Percentiles rank a stretch among this genome's conserved stretches.
Conservation (phyloP, 2,329 filamentous ascomycete species). For the Aspergillus sp. region DNA sequence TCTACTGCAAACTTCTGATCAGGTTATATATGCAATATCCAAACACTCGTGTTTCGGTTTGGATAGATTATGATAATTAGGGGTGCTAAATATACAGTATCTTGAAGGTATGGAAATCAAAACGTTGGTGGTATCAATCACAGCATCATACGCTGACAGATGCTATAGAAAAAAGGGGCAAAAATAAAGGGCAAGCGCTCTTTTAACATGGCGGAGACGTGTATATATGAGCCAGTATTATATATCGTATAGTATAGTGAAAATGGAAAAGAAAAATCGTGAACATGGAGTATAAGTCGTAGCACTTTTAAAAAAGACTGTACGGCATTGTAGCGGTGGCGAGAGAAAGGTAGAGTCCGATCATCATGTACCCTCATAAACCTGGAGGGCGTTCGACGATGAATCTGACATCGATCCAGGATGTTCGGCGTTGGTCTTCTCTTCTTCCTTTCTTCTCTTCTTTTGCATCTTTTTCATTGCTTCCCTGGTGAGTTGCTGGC, state of each 20-base stretch:
- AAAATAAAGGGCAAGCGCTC: not conserved
- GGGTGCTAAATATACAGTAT: not conserved
- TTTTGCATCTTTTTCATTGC: conserved; percentile 60
- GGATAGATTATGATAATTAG: not conserved
- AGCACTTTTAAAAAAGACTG: not conserved
- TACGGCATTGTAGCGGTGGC: not conserved
- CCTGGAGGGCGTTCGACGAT: conserved; percentile 14
- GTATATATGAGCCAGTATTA: not conserved
- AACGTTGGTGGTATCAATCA: not conserved
- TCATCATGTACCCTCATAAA: conserved; percentile 1
- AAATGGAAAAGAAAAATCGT: not conserved
- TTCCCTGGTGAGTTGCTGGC: conserved; percentile 71
- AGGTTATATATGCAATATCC: not conserved
- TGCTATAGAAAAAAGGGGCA: not conserved
- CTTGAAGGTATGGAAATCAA: not conserved
- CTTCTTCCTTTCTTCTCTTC: conserved; percentile 40
- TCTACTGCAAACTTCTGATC: not conserved
- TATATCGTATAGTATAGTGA: not conserved
- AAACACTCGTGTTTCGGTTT: not conserved
- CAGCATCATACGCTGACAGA: not conserved
- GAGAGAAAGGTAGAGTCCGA: not conserved
- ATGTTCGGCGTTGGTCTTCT: conserved; percentile 9
- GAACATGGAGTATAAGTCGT: not conserved
- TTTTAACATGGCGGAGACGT: not conserved
- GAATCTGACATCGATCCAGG: conserved; percentile 13